Evolutionary conservation across 257 asterid genomes (phyloP).

Genomic region (Agastache rugosa): DNA sequence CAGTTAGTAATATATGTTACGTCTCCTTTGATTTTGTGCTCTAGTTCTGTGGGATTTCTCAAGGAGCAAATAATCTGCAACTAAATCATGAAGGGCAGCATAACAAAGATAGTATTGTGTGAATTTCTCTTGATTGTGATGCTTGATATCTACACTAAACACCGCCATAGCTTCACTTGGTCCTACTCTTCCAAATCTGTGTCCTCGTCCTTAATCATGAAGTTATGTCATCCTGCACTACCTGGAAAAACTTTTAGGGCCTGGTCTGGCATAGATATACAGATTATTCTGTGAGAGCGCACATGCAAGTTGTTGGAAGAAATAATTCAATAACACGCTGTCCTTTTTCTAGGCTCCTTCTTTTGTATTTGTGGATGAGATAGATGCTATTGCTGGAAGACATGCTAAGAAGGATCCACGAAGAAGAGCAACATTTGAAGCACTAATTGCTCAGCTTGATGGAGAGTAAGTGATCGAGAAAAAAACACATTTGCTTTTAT

Average conservation of each 20-base stretch:
- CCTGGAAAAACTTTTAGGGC: slow-evolving; percentile 6
- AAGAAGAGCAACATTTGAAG: slow-evolving; percentile 87
- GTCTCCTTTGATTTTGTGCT: neutral
- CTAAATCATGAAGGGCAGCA: slow-evolving; percentile 19
- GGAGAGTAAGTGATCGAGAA: slow-evolving; percentile 80
- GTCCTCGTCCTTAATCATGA: neutral
- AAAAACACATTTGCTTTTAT: slow-evolving; percentile 20
- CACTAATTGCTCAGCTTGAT: slow-evolving; percentile 90
- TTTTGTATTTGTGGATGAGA: slow-evolving; percentile 94
- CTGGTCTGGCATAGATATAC: slow-evolving; percentile 16
- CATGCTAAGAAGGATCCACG: slow-evolving; percentile 91
- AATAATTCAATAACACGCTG: slow-evolving; percentile 26
- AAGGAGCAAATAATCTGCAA: slow-evolving; percentile 16
- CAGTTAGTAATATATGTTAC: neutral
- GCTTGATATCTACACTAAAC: slow-evolving; percentile 19
- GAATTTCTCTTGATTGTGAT: slow-evolving; percentile 18
- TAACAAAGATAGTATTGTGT: slow-evolving; percentile 1
- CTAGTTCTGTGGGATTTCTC: slow-evolving; percentile 11
- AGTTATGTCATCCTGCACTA: slow-evolving; percentile 7
- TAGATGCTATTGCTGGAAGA: slow-evolving; percentile 99
- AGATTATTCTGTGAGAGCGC: neutral
- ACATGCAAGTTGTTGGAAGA: slow-evolving; percentile 30
- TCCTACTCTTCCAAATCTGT: neutral
- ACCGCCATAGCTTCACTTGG: slow-evolving; percentile 1
- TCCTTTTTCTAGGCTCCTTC: slow-evolving; percentile 85